A percentile compares a stretch with the other conserved stretches of the same genome.
Conservation (phyloP, 2,329 filamentous ascomycete genomes). For the Calonectria leucothoes region DNA sequence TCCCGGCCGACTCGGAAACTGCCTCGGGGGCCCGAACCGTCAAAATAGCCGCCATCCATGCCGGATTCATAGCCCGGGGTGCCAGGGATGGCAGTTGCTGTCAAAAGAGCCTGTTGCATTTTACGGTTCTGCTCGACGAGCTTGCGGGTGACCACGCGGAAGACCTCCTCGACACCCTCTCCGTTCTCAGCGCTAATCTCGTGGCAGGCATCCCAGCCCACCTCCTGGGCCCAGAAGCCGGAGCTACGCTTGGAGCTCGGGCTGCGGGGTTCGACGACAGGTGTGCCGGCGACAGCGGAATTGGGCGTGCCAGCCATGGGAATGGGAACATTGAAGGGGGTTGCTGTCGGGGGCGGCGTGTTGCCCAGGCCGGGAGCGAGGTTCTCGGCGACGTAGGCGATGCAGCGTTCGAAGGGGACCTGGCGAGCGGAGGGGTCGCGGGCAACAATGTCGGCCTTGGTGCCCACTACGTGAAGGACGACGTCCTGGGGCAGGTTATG, state of each 20-base stretch:
- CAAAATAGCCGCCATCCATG: constrained; percentile 63
- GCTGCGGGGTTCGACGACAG: constrained; percentile 64
- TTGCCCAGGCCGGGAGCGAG: constrained; percentile 77
- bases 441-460: constrained; percentile 90
- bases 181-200: constrained; percentile 95
- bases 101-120: constrained; percentile 68
- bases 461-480: constrained; percentile 94
- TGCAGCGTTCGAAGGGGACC: constrained; percentile 94
- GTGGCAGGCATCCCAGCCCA: constrained; percentile 97
- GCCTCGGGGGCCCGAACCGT: constrained; percentile 56
- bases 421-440: constrained; percentile 82
- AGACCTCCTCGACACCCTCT: constrained; percentile 96
- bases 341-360: constrained; percentile 76
- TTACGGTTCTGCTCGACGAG: constrained; percentile 73
- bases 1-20: constrained; percentile 70
- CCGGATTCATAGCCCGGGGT: constrained; percentile 59
- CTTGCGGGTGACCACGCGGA: constrained; percentile 75
- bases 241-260: constrained; percentile 75
- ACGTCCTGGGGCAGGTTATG: constrained; percentile 82
- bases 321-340: constrained; percentile 45
- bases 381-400: constrained; percentile 94
- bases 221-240: constrained; percentile 91
- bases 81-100: constrained; percentile 65
- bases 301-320: constrained; percentile 32
- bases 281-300: constrained; percentile 25